These are phyloP conservation scores for Brettanomyces naardenensis DNA, from an alignment of 805 yeast species.

Conservation along the genomic window DNA sequence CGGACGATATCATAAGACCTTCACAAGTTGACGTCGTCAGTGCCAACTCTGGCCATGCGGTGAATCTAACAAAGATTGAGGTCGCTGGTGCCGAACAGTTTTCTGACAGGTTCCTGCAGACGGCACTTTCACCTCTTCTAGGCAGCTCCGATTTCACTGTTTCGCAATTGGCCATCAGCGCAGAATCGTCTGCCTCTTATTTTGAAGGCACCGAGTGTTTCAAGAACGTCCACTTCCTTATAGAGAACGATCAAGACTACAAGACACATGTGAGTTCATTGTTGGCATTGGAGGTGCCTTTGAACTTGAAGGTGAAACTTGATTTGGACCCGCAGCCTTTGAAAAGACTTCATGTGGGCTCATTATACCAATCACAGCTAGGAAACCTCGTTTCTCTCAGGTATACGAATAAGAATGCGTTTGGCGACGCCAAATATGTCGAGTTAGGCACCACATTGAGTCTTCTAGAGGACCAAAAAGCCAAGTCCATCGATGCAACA, in stretches of 20 bases:
- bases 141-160: constrained; percentile 31
- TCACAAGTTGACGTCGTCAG: constrained; percentile 11
- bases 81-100: constrained; percentile 24
- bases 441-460: constrained; percentile 40
- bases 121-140: constrained; percentile 37
- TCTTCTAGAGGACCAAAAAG: constrained; percentile 40
- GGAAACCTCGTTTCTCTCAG: constrained; percentile 27
- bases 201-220: constrained; percentile 23
- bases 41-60: constrained; percentile 15
- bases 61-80: constrained; percentile 22
- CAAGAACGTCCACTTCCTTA: constrained; percentile 15
- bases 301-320: constrained; percentile 26
- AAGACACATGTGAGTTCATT: constrained; percentile 1
- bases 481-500: constrained; percentile 44
- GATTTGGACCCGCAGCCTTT: constrained; percentile 25
- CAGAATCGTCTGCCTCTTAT: constrained; percentile 14
- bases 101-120: constrained; percentile 35
- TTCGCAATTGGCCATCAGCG: constrained; percentile 28
- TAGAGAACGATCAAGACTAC: constrained; percentile 11
- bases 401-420: constrained; percentile 39
- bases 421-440: constrained; percentile 64
- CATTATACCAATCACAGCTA: constrained; percentile 25
- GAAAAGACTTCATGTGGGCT: constrained; percentile 25
- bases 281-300: constrained; percentile 14
- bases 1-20: too few relatives aligned